Conservation (phyloP, 2,329 filamentous ascomycete genomes). For the Fusarium tricinctum region DNA sequence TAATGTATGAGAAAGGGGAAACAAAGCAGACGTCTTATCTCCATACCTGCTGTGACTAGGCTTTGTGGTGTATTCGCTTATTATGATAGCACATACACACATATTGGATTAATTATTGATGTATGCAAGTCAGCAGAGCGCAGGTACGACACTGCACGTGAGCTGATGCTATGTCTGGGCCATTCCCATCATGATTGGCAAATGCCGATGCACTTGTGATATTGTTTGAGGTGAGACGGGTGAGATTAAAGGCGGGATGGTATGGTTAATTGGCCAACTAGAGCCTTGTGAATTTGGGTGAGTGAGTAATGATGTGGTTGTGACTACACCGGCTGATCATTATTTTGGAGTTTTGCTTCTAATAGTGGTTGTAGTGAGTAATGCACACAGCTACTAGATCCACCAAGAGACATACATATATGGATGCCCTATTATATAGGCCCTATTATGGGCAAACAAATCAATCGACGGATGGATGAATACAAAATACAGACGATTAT, state of each 20-base stretch:
- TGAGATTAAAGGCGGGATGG: background rate
- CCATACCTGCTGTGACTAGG: no score
- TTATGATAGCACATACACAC: background rate
- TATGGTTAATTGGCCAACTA: background rate
- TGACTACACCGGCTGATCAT: background rate
- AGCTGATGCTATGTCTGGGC: background rate
- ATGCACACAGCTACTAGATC: no score
- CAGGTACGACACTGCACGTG: constrained; percentile 6
- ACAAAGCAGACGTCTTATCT: no score
- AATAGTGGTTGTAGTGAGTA: no score
- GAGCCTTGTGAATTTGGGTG: background rate
- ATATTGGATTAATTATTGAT: no score
- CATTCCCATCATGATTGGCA: background rate
- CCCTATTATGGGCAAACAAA: background rate
- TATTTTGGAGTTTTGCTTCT: no score
- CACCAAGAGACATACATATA: background rate
- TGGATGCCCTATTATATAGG: background rate
- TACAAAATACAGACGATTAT: background rate
- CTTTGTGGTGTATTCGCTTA: background rate
- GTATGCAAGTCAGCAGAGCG: background rate
- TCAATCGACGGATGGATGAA: background rate
- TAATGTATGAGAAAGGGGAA: no score
- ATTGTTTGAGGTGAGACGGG: background rate
- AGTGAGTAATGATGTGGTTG: background rate
- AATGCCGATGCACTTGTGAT: background rate